Evolutionary conservation across 2,329 filamentous ascomycete species (phyloP).

Genomic region (Mycosphaerella arachidis): DNA sequence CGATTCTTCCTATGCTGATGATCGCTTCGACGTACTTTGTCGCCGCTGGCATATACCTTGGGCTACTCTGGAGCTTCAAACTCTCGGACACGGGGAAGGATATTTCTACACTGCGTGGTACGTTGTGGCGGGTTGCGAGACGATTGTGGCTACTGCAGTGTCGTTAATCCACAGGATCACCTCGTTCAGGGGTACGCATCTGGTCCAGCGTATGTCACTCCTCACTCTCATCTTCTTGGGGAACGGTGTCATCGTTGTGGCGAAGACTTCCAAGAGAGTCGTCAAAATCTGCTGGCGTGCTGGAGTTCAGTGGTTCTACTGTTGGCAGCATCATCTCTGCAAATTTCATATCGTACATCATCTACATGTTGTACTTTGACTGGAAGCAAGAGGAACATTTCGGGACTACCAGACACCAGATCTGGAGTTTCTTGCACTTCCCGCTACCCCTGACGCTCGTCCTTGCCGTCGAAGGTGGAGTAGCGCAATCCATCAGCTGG

Average conservation of each 20-base stretch:
- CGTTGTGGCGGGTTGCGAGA: conserved; percentile 35
- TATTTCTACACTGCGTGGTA: conserved; percentile 48
- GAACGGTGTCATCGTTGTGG: conserved; percentile 37
- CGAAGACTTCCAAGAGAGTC: conserved; percentile 33
- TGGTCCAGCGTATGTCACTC: conserved; percentile 37
- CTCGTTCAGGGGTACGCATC: conserved; percentile 37
- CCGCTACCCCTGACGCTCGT: conserved; percentile 21
- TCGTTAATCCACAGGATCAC: conserved; percentile 33
- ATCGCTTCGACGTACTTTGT: conserved; percentile 33
- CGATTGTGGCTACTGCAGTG: conserved; percentile 30
- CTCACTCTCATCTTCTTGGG: conserved; percentile 39
- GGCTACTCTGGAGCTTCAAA: conserved; percentile 28
- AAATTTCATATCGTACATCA: conserved; percentile 31
- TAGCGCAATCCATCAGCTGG: conserved; percentile 34
- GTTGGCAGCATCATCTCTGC: conserved; percentile 33
- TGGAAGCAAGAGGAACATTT: conserved; percentile 21
- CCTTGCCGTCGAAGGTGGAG: conserved; percentile 18
- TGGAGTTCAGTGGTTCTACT: conserved; percentile 21
- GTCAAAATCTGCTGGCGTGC: conserved; percentile 25
- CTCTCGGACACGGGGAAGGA: conserved; percentile 14
- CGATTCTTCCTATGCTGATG: conserved; percentile 7
- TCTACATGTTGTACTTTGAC: conserved; percentile 29
- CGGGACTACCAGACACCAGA: conserved; percentile 23
- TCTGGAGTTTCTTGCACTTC: conserved; percentile 26
- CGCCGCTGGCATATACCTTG: conserved; percentile 34